Percentiles rank a stretch among this genome's conserved stretches.
Conservation (phyloP, 2,329 filamentous ascomycete species). For the Exophiala oligosperma region DNA sequence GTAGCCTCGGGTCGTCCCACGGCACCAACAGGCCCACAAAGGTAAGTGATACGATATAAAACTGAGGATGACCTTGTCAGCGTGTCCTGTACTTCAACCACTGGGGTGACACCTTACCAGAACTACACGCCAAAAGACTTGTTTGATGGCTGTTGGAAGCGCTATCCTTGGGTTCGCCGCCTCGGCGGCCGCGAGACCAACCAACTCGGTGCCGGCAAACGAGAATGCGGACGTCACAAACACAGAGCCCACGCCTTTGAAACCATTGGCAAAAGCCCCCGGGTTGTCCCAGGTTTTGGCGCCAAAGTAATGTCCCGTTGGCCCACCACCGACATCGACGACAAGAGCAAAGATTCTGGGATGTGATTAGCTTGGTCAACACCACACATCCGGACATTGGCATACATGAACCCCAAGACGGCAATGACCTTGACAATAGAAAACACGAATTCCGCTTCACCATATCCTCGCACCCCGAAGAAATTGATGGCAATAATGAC, state of each 20-base stretch:
- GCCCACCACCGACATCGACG: constrained; percentile 78
- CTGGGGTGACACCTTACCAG: constrained; percentile 41
- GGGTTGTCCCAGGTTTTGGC: constrained; percentile 74
- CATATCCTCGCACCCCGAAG: constrained; percentile 84
- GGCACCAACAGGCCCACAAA: constrained; percentile 82
- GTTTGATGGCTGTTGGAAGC: constrained; percentile 83
- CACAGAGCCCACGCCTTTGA: constrained; percentile 64
- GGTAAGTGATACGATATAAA: constrained; percentile 81
- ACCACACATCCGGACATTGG: too few species aligned
- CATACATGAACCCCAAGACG: constrained; percentile 75
- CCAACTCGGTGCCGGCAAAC: constrained; percentile 63
- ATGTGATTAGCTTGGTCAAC: too few species aligned
- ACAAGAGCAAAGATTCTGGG: constrained; percentile 56
- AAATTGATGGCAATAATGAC: constrained; percentile 80
- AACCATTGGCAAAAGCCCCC: constrained; percentile 69
- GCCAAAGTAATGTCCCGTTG: constrained; percentile 72
- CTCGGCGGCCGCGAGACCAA: constrained; percentile 61
- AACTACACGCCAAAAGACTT: constrained; percentile 89
- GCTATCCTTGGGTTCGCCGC: constrained; percentile 64
- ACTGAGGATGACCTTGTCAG: constrained; percentile 40
- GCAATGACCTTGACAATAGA: constrained; percentile 83
- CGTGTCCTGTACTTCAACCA: background rate
- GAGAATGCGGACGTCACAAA: constrained; percentile 65
- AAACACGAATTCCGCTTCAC: constrained; percentile 86
- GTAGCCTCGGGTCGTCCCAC: constrained; percentile 65